Percentiles rank a stretch among this genome's conserved stretches.
Conservation (phyloP, 371 early-diverging fungal genomes). For the Saksenaea oblongispora region DNA sequence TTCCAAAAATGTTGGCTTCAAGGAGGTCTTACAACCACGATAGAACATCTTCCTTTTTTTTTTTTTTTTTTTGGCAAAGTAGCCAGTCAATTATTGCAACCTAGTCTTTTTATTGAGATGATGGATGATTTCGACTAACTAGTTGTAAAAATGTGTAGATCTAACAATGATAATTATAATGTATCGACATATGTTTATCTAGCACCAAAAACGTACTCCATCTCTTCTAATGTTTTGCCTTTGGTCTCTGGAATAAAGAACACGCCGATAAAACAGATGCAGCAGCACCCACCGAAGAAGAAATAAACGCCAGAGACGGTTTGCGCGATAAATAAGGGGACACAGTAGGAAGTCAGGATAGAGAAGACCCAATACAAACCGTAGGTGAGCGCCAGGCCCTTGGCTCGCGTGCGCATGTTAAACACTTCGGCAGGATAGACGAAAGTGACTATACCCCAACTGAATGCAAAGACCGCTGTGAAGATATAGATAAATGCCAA, state of each 20-base stretch:
- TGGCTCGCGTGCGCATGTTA: slow-evolving; percentile 50
- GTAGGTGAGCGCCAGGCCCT: slow-evolving; percentile 48
- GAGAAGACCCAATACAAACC: slow-evolving; percentile 67
- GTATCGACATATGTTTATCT: slow-evolving; percentile 2
- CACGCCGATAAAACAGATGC: slow-evolving; percentile 43
- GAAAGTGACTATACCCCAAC: slow-evolving; percentile 55
- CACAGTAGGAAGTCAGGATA: slow-evolving; percentile 45
- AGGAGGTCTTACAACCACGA: too few species aligned
- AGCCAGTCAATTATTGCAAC: too few species aligned
- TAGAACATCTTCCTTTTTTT: too few species aligned
- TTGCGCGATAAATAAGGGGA: slow-evolving; percentile 57
- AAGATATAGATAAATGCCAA: slow-evolving; percentile 51
- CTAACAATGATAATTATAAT: background rate
- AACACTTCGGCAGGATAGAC: slow-evolving; percentile 76
- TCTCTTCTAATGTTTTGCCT: slow-evolving; percentile 56
- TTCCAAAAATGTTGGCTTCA: too few species aligned
- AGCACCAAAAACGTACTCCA: slow-evolving; percentile 56
- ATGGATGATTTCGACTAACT: too few species aligned
- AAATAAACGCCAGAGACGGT: slow-evolving; percentile 57
- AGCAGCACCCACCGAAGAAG: slow-evolving; percentile 53
- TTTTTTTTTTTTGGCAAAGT: too few species aligned
- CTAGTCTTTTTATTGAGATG: too few species aligned
- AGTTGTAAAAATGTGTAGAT: slow-evolving; percentile 5
- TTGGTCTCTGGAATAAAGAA: slow-evolving; percentile 56
- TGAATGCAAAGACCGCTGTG: slow-evolving; percentile 54